phyloP scores from a whole-genome alignment of 2,329 filamentous ascomycete species.

The Fusarium euwallaceae region DNA sequence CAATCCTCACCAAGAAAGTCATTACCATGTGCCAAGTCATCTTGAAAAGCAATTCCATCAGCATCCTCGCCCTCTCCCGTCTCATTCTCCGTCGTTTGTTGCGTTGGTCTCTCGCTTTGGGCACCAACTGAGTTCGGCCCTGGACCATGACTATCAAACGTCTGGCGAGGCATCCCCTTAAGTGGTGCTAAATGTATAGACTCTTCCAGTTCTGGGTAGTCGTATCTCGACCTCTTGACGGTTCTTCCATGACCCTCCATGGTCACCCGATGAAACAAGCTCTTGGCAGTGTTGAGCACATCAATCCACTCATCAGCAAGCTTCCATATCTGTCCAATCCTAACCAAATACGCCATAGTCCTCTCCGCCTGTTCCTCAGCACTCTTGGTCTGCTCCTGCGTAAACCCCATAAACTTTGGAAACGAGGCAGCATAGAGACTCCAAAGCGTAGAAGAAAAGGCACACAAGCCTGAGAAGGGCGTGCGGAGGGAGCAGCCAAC shows the following conservation, averaged over 20 bases:
- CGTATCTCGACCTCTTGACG: conserved; percentile 39
- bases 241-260: conserved; percentile 3
- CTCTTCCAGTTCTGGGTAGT: conserved; percentile 44
- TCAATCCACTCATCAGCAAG: conserved; percentile 45
- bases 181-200: conserved; percentile 40
- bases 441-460: conserved; percentile 36
- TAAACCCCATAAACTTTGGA: conserved; percentile 37
- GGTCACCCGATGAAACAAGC: conserved; percentile 25
- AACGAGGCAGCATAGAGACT: conserved; percentile 41
- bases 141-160: conserved; percentile 7
- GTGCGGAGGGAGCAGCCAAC: conserved; percentile 37
- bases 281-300: conserved; percentile 39
- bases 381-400: background rate
- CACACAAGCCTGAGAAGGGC: conserved; percentile 40
- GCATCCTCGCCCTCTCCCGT: background rate
- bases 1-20: conserved; percentile 40
- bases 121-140: background rate
- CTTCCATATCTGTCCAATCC: conserved; percentile 37
- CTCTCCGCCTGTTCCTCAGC: conserved; percentile 33
- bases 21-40: background rate
- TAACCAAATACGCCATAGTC: conserved; percentile 23
- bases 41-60: background rate
- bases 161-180: conserved; percentile 43
- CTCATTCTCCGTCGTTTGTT: conserved; percentile 7
- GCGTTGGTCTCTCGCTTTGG: background rate